Evolutionary conservation across 2,329 filamentous ascomycete species (phyloP), one percentile per base, ranked within the genome.

Genomic region (Fusarium robinianum): DNA sequence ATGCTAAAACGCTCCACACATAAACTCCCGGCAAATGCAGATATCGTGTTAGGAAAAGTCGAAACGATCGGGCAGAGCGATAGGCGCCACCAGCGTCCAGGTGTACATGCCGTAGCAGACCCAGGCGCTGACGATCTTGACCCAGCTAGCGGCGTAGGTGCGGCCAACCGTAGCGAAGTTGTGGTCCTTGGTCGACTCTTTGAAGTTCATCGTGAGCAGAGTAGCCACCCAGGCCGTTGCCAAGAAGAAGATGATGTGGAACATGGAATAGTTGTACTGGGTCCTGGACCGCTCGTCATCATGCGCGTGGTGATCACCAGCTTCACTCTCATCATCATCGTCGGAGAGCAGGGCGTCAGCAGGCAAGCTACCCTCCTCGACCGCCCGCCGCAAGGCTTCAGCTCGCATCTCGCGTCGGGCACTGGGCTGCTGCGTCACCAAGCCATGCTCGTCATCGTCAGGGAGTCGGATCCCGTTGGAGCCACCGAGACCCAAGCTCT

Each of bases 91-190:
- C 59, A 99, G 69, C 12, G 89, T 96, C 94, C 94, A 99, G 18
- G 84, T 80, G 64, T 97, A 99, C 69, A 99, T 88, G 37, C 75
- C 84, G 69, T 99, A 96, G 73, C 94, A 99, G 41, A 94, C 85
- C 94, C 94, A 99, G 12, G 92, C 85, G 69, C 91, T 95, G 40
- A 96, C 84, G 68, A 99, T 97, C 82, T 99, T 99, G 59, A 96
- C 90, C 94, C 95, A 99, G 64, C 90, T 96, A 21, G 94, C 94
- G 81, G 90, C 95, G 70, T 97, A 95, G 5, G 92, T 97, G 46
- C 94, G 80, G 14, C 94, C 94, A 4, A 99, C 92, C 0, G 92
- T 89, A 2, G 90, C 89, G 69, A 99, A 97, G 63, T 91, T 85
- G 34, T 82, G 78, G 23, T 66, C 78, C 31, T 80, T 76, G 46